Conservation (phyloP, 2,329 filamentous ascomycete species). For the Arthrobotrys musiformis region DNA sequence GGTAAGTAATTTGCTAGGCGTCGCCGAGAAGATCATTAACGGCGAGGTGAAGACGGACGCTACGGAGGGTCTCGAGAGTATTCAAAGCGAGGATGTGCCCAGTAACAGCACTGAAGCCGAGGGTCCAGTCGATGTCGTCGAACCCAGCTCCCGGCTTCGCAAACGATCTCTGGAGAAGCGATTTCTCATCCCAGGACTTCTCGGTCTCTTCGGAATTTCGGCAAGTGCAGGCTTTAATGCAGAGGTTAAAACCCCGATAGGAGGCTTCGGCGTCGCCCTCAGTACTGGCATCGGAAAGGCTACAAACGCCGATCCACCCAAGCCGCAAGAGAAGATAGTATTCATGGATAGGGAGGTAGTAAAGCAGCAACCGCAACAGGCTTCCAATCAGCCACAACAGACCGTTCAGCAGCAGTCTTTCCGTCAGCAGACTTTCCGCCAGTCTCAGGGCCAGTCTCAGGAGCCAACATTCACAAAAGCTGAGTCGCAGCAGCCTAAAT, state of each 20-base stretch:
- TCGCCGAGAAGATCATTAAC: not conserved
- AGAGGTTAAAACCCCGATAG: not conserved
- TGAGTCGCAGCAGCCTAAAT: not conserved
- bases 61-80: not conserved
- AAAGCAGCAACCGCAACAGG: not conserved
- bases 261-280: not conserved
- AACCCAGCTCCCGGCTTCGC: not conserved
- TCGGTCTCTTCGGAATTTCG: slow-evolving; percentile 8
- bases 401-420: not conserved
- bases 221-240: not conserved
- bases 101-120: not conserved
- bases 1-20: not conserved
- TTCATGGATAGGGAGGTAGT: not conserved
- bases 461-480: not conserved
- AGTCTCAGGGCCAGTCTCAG: slow-evolving; percentile 1
- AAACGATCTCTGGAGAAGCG: slow-evolving; percentile 25
- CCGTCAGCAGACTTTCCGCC: slow-evolving; percentile 2
- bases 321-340: slow-evolving; percentile 1
- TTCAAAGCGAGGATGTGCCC: not conserved
- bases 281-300: not conserved
- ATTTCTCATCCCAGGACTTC: slow-evolving; percentile 1
- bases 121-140: not conserved
- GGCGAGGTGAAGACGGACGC: slow-evolving; percentile 16
- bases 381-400: not conserved
- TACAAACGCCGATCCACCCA: not conserved